These are phyloP conservation scores for Wickerhamiella parazyma DNA, from an alignment of 805 yeast genomes.

Conservation along the genomic window DNA sequence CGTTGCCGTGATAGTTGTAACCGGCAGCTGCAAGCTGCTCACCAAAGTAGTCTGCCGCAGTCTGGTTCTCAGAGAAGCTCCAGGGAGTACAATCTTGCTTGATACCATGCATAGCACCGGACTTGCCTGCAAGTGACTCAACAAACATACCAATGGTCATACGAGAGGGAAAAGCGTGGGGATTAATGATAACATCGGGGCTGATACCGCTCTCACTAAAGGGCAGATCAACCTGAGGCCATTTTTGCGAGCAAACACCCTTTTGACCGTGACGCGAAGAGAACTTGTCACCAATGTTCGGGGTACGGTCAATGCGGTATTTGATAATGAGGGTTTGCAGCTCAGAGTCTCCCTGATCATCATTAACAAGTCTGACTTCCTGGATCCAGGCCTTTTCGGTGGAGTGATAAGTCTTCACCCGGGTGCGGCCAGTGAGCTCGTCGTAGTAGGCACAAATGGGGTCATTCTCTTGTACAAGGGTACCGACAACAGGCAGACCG, in stretches of 20 bases:
- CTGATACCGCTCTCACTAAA: constrained; percentile 92
- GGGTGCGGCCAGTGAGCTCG: constrained; percentile 81
- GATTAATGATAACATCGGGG: constrained; percentile 95
- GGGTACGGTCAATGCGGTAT: constrained; percentile 79
- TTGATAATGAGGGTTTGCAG: constrained; percentile 78
- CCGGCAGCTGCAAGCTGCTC: constrained; percentile 81
- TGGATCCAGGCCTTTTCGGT: constrained; percentile 90
- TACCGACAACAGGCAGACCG: constrained; percentile 85
- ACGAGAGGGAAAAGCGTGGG: constrained; percentile 99
- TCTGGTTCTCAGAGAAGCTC: constrained; percentile 79
- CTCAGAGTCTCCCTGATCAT: constrained; percentile 62
- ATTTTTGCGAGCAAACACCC: constrained; percentile 96
- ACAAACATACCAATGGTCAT: constrained; percentile 99
- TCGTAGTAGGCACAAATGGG: constrained; percentile 89
- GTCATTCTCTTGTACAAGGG: constrained; percentile 83
- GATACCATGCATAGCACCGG: constrained; percentile 95
- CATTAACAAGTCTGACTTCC: constrained; percentile 85
- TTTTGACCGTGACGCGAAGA: constrained; percentile 97
- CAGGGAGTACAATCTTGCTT: constrained; percentile 97
- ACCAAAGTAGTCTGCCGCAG: constrained; percentile 96
- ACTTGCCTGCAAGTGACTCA: constrained; percentile 95
- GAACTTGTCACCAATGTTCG: constrained; percentile 93
- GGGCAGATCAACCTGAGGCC: constrained; percentile 97
- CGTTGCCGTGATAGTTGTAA: constrained; percentile 95
- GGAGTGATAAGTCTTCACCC: constrained; percentile 83